Percentiles rank a stretch among this genome's conserved stretches.
Evolutionary conservation across 768 basidiomycete genomes (phyloP).

Genomic region (Calvatia gigantea): DNA sequence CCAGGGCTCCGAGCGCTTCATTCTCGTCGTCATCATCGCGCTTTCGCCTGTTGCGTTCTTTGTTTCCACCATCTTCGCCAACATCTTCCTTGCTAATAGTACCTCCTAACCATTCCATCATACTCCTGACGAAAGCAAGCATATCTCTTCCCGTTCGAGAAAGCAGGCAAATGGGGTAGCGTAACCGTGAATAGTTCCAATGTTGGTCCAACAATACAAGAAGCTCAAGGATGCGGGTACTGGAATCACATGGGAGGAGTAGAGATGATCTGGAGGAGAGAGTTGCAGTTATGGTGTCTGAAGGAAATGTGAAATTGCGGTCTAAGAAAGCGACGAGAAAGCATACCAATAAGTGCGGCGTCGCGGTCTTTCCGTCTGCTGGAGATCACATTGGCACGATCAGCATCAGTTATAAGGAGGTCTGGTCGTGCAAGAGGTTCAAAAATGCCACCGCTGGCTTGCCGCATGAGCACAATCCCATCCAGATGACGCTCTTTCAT

Average conservation of each 20-base stretch:
- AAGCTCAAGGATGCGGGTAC: constrained; percentile 93
- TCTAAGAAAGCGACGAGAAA: background rate
- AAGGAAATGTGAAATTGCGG: constrained; percentile 11
- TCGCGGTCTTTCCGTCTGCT: constrained; percentile 90
- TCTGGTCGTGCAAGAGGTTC: constrained; percentile 89
- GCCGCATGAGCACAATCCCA: constrained; percentile 81
- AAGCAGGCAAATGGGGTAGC: constrained; percentile 91
- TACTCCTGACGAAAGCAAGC: constrained; percentile 88
- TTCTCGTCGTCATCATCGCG: constrained; percentile 74
- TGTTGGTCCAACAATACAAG: constrained; percentile 95
- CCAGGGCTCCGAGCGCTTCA: constrained; percentile 79
- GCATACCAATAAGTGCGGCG: constrained; percentile 75
- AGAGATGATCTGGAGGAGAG: constrained; percentile 78
- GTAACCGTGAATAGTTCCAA: constrained; percentile 86
- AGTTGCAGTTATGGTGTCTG: constrained; percentile 88
- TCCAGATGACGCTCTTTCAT: constrained; percentile 95
- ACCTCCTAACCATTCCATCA: constrained; percentile 99
- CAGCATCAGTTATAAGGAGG: constrained; percentile 90
- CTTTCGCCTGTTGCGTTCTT: constrained; percentile 50
- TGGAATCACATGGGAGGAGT: constrained; percentile 89
- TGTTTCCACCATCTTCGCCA: constrained; percentile 65
- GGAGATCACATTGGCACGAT: constrained; percentile 76
- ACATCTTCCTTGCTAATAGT: constrained; percentile 92
- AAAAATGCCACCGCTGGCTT: constrained; percentile 72
- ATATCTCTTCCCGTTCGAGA: constrained; percentile 90